These are phyloP conservation scores for Botryobasidium botryosum DNA, from an alignment of 768 basidiomycete genomes.

Conservation along the genomic window DNA sequence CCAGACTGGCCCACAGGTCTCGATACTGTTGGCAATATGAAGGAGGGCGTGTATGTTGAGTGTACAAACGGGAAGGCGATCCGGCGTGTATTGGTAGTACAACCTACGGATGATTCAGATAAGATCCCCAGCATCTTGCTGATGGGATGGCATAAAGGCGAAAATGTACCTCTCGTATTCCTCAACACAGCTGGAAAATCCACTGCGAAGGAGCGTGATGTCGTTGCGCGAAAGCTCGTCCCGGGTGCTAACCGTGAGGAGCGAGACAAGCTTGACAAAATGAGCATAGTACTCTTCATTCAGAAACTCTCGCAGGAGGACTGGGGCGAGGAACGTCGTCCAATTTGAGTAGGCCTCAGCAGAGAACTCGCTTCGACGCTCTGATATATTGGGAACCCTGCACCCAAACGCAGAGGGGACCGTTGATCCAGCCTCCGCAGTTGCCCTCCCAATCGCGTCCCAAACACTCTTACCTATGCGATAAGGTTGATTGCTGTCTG, in stretches of 20 bases:
- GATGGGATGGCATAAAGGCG: background rate
- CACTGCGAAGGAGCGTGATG: background rate
- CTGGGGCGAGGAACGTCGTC: conserved; percentile 13
- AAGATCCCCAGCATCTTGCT: background rate
- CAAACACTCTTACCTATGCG: conserved; percentile 19
- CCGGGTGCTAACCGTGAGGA: background rate
- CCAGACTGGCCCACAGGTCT: conserved; percentile 21
- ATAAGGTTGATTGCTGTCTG: too few relatives aligned
- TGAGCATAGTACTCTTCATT: conserved; percentile 3
- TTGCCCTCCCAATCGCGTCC: conserved; percentile 26
- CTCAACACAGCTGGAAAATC: conserved; percentile 2
- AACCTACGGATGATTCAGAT: conserved; percentile 11
- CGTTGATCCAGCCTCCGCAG: conserved; percentile 18
- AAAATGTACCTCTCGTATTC: conserved; percentile 1
- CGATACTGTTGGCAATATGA: conserved; percentile 21
- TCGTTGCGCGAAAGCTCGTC: background rate
- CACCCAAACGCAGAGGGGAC: conserved; percentile 25
- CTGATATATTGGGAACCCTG: background rate
- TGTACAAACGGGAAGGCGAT: conserved; percentile 19
- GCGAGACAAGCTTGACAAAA: background rate
- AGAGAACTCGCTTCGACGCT: conserved; percentile 7
- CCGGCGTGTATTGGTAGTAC: conserved; percentile 21
- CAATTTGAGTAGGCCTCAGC: conserved; percentile 15
- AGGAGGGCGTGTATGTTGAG: conserved; percentile 22
- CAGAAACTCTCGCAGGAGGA: conserved; percentile 8